Evolutionary conservation across 208 protist genomes (phyloP), one percentile per base, ranked within the genome.

Genomic region (Trypanosoma mega): DNA sequence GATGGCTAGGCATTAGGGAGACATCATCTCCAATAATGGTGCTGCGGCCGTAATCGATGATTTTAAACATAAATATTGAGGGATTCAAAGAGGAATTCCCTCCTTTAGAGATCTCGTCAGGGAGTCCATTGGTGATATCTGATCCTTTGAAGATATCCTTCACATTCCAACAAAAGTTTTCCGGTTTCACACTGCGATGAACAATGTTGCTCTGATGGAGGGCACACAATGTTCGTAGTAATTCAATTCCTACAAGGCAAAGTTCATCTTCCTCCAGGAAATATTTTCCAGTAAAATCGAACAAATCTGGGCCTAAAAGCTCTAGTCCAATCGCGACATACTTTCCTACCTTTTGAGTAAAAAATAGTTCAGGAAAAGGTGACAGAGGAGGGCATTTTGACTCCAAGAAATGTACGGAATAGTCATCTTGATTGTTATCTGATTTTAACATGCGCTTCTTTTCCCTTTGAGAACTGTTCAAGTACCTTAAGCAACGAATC

Each of bases 21-120:
- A 55, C 56, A 11, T 26, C 37, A 43, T n/a, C 27, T 0, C 1
- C 24, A 46, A 33, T 36, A 16, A 74, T 33, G 37, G 51, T 67
- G 37, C 68, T 31, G 44, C 68, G 68, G 2, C 68, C 68, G 37
- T 51, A 74, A 43, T 74, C 68, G 57, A 74, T 65, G 1, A 74
- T 74, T 33, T 67, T 66, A 44, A 74, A 68, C 50, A 68, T 51
- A 21, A 68, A 67, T 51, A n/a, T 9, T 26, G 41, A 26, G 7
- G n/a, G 6, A 31, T 45, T 11, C 18, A 46, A 26, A 31, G 37
- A 12, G n/a, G 26, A 39, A 14, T 30, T 18, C 30, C n/a, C 18
- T 31, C 7, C 20, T 9, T 23, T 27, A 34, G 51, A 41, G 2
- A 48, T 29, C 2, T 56, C n/a, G 18, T 48, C 36, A 53, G 21